Evolutionary conservation across 345 rosid genomes (phyloP).

Genomic region (Toxicodendron radicans): DNA sequence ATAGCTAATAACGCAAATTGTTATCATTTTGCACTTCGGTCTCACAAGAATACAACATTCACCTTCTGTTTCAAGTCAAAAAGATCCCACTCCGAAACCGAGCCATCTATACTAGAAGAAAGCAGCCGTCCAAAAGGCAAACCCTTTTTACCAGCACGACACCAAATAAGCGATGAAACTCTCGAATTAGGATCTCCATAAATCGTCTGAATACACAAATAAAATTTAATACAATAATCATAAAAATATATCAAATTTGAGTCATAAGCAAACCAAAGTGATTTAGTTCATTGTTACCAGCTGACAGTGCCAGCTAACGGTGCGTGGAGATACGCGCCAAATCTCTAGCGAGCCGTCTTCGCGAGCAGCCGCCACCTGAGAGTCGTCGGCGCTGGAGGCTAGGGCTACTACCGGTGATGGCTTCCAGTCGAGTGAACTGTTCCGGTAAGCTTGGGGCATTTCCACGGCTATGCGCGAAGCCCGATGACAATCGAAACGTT

Average conservation of each 20-base stretch:
- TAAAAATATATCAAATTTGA: not conserved
- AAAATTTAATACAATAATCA: slow-evolving; percentile 12
- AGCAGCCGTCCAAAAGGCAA: slow-evolving; percentile 72
- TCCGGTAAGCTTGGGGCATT: slow-evolving; percentile 61
- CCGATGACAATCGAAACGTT: not conserved
- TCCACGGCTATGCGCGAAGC: slow-evolving; percentile 12
- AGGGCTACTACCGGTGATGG: slow-evolving; percentile 89
- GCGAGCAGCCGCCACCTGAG: slow-evolving; percentile 85
- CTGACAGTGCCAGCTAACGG: slow-evolving; percentile 97
- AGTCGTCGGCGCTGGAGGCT: slow-evolving; percentile 71
- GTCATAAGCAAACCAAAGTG: not conserved
- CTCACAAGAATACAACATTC: slow-evolving; percentile 4
- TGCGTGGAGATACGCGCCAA: slow-evolving; percentile 95
- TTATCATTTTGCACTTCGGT: not conserved
- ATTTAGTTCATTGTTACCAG: slow-evolving; percentile 42
- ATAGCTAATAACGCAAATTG: not conserved
- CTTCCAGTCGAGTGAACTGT: slow-evolving; percentile 82
- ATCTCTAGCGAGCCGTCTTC: slow-evolving; percentile 94
- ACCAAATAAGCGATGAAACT: slow-evolving; percentile 89
- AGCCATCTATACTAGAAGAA: slow-evolving; percentile 83
- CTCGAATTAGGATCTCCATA: slow-evolving; percentile 75
- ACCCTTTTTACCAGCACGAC: slow-evolving; percentile 48
- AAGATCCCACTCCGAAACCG: slow-evolving; percentile 86
- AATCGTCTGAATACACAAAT: slow-evolving; percentile 47
- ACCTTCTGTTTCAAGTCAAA: slow-evolving; percentile 89